phyloP scores from a whole-genome alignment of 2,329 filamentous ascomycete genomes.

The Arthroderma uncinatum region DNA sequence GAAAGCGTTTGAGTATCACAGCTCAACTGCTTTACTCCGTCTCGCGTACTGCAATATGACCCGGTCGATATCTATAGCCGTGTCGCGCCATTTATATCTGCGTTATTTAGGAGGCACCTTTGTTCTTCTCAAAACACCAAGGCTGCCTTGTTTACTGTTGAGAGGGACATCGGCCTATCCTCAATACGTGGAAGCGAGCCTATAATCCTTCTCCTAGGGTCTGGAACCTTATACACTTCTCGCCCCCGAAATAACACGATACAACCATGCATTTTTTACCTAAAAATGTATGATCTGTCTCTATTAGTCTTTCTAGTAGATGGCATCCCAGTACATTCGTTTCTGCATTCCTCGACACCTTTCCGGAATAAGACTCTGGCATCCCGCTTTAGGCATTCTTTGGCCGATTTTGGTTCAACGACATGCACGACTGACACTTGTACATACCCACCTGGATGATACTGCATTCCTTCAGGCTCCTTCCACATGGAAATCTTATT shows the following conservation, averaged over 20 bases:
- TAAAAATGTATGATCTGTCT: neutral
- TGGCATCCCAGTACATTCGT: neutral
- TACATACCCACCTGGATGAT: neutral
- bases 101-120: neutral
- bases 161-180: neutral
- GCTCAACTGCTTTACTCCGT: neutral
- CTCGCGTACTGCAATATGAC: too few species aligned
- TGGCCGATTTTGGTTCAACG: neutral
- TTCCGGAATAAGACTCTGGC: neutral
- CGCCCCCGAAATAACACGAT: neutral
- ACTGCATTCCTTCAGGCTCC: neutral
- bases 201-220: neutral
- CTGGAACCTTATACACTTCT: neutral
- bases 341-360: neutral
- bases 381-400: neutral
- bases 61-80: neutral
- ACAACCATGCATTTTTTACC: neutral
- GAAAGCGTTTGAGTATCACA: neutral
- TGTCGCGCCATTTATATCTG: neutral
- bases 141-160: neutral
- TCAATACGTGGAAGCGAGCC: neutral
- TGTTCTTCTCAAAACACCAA: neutral
- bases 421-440: neutral
- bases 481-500: neutral
- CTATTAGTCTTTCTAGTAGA: neutral